These are phyloP conservation scores for Monascus purpureus DNA, from an alignment of 495 filamentous ascomycete genomes.

Conservation along the genomic window DNA sequence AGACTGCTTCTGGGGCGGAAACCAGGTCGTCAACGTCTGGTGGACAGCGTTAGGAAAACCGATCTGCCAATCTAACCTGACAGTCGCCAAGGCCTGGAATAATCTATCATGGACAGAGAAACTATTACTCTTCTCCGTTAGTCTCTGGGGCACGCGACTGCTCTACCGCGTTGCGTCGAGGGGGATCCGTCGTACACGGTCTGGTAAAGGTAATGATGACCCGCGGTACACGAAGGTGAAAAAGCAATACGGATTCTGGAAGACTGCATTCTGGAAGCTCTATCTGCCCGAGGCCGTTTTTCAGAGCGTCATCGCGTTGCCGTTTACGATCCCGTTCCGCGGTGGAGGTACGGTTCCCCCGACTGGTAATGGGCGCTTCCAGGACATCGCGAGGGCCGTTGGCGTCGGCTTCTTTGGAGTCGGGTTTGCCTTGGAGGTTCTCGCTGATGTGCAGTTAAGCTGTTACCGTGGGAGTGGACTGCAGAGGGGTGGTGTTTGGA, in stretches of 20 bases:
- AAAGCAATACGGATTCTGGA: slow-evolving; percentile 39
- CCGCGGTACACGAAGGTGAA: slow-evolving; percentile 36
- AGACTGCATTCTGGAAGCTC: slow-evolving; percentile 27
- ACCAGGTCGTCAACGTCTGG: slow-evolving; percentile 42
- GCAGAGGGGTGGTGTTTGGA: slow-evolving; percentile 42
- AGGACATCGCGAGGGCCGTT: slow-evolving; percentile 20
- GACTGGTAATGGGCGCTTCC: neutral
- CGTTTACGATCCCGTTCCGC: slow-evolving; percentile 40
- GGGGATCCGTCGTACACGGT: slow-evolving; percentile 17
- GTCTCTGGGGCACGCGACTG: slow-evolving; percentile 38
- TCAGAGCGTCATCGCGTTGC: slow-evolving; percentile 39
- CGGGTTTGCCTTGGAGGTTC: slow-evolving; percentile 37
- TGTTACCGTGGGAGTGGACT: slow-evolving; percentile 22
- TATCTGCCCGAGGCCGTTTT: slow-evolving; percentile 39
- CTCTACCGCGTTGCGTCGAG: slow-evolving; percentile 36
- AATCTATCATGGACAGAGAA: slow-evolving; percentile 35
- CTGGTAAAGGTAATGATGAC: slow-evolving; percentile 30
- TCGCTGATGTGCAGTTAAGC: slow-evolving; percentile 40
- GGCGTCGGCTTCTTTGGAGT: slow-evolving; percentile 40
- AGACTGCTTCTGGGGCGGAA: slow-evolving; percentile 42
- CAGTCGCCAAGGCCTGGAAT: slow-evolving; percentile 25
- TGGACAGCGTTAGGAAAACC: slow-evolving; percentile 39
- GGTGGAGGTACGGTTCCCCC: neutral
- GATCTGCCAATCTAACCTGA: slow-evolving; percentile 22
- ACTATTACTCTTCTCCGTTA: slow-evolving; percentile 36